phyloP scores from a whole-genome alignment of 192 early-diverging fungal species.

The Coemansia pectinata region DNA sequence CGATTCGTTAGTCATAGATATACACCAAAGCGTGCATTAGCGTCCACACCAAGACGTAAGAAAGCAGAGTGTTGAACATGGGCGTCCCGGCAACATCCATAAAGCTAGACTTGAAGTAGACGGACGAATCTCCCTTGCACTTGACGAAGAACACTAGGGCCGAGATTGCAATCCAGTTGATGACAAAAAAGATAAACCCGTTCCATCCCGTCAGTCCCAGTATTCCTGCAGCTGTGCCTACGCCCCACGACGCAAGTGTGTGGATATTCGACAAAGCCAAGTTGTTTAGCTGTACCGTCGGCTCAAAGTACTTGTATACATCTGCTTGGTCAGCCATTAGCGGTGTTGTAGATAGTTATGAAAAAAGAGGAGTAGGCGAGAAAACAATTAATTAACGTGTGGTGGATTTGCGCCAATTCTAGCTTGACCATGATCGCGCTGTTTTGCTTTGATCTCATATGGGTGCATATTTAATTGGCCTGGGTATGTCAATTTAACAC shows the following conservation, averaged over 20 bases:
- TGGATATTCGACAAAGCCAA: slow-evolving; percentile 54
- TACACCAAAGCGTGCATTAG: slow-evolving; percentile 54
- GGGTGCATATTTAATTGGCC: neutral
- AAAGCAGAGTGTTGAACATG: slow-evolving; percentile 47
- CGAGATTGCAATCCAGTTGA: slow-evolving; percentile 66
- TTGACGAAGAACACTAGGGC: slow-evolving; percentile 62
- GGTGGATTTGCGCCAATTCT: neutral
- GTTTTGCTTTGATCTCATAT: neutral
- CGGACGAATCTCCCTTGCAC: slow-evolving; percentile 56
- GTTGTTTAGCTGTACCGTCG: slow-evolving; percentile 52
- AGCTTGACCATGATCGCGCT: neutral
- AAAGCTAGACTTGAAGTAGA: slow-evolving; percentile 60
- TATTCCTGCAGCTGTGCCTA: slow-evolving; percentile 86
- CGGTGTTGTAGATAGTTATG: neutral
- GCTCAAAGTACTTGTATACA: slow-evolving; percentile 56
- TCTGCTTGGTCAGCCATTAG: slow-evolving; percentile 39
- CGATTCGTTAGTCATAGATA: slow-evolving; percentile 42
- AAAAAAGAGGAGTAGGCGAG: neutral
- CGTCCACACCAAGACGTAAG: slow-evolving; percentile 55
- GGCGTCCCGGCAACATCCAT: slow-evolving; percentile 51
- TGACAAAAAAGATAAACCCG: slow-evolving; percentile 83
- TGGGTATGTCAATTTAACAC: neutral
- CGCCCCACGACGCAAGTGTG: slow-evolving; percentile 54
- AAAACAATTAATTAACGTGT: neutral
- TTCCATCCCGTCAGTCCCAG: slow-evolving; percentile 79